A percentile compares a stretch with the other conserved stretches of the same genome.
Conservation (phyloP, 257 asterid species). For the Thymus quinquecostatus region DNA sequence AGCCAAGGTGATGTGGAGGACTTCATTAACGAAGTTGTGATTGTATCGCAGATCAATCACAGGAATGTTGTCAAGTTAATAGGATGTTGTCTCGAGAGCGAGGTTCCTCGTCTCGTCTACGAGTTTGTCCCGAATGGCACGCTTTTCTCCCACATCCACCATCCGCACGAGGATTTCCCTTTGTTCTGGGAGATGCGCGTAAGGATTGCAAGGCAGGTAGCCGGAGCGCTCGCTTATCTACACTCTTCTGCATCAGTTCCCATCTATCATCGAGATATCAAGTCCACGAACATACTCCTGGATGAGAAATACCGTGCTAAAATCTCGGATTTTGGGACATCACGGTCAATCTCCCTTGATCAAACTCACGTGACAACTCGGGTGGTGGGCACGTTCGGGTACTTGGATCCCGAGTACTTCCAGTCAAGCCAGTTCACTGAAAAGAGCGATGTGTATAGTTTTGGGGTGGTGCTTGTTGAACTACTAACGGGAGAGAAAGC, state of each 20-base stretch:
- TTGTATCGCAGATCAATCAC: conserved; percentile 44
- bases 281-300: conserved; percentile 42
- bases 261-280: conserved; percentile 38
- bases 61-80: conserved; percentile 36
- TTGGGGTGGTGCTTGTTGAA: conserved; percentile 43
- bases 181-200: conserved; percentile 41
- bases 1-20: conserved; percentile 35
- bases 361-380: conserved; percentile 46
- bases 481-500: conserved; percentile 46
- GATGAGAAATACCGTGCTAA: conserved; percentile 41
- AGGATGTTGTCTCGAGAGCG: conserved; percentile 42
- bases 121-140: conserved; percentile 35
- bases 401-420: conserved; percentile 50
- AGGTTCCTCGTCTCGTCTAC: conserved; percentile 38
- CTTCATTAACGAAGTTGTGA: conserved; percentile 49
- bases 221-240: conserved; percentile 44
- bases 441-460: conserved; percentile 46
- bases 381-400: conserved; percentile 44
- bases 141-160: conserved; percentile 34
- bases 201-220: conserved; percentile 37
- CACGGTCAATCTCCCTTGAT: conserved; percentile 33
- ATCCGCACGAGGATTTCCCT: conserved; percentile 30
- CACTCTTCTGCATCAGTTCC: conserved; percentile 42
- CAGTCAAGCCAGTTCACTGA: conserved; percentile 42
- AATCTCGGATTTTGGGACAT: conserved; percentile 44